These are phyloP conservation scores for Ustilago nuda DNA, from an alignment of 1,284 basidiomycete genomes.

Conservation along the genomic window DNA sequence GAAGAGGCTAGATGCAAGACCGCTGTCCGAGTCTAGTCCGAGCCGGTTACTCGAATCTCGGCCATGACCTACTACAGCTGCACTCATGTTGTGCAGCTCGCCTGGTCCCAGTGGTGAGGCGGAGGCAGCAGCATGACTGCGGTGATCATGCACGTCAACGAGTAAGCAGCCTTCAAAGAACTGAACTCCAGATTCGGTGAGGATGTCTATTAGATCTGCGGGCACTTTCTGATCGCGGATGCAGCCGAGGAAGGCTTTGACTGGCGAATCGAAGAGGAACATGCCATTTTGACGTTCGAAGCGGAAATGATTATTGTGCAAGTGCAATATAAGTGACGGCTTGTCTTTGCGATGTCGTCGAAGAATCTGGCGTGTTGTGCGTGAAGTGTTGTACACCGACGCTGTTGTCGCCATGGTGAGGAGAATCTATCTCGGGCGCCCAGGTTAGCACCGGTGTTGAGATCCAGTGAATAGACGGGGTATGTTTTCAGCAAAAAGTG, in stretches of 20 bases:
- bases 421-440: not conserved
- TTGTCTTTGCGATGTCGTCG: slow-evolving; percentile 64
- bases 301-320: slow-evolving; percentile 62
- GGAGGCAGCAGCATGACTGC: slow-evolving; percentile 34
- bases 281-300: slow-evolving; percentile 67
- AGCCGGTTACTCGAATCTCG: not conserved
- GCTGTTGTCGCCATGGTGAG: slow-evolving; percentile 64
- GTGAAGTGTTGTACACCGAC: slow-evolving; percentile 66
- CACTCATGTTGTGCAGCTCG: slow-evolving; percentile 34
- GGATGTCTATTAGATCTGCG: slow-evolving; percentile 61
- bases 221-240: slow-evolving; percentile 64
- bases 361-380: slow-evolving; percentile 65
- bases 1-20: slow-evolving; percentile 38
- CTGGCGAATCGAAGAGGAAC: slow-evolving; percentile 64
- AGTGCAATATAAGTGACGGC: slow-evolving; percentile 62
- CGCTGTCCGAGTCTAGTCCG: slow-evolving; percentile 11
- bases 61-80: not conserved
- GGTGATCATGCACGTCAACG: slow-evolving; percentile 67
- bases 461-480: not conserved
- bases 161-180: slow-evolving; percentile 67
- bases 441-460: not conserved
- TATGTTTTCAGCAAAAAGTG: not conserved
- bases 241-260: slow-evolving; percentile 60
- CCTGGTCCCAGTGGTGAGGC: slow-evolving; percentile 22
- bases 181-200: slow-evolving; percentile 56